A percentile compares a stretch with the other conserved stretches of the same genome.
Conservation (phyloP, 495 filamentous ascomycete genomes). For the Talaromyces borbonicus region DNA sequence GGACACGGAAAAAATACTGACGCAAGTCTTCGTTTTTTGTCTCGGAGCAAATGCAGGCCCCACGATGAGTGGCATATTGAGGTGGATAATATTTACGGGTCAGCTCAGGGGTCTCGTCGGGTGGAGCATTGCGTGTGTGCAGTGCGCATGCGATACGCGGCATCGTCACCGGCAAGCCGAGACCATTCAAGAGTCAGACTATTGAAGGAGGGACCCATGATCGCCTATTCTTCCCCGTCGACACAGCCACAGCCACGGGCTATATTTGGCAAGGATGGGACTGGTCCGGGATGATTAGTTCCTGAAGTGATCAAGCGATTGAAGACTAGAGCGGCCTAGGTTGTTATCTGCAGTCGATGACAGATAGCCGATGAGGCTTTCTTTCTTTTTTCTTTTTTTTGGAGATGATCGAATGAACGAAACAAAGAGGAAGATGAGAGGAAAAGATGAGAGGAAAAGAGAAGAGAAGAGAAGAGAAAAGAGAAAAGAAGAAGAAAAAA, state of each 20-base stretch:
- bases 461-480: neutral
- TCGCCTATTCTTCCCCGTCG: neutral
- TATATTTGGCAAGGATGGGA: slow-evolving; percentile 2
- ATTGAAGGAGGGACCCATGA: neutral
- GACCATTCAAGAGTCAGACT: neutral
- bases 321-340: neutral
- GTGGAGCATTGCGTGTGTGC: too few relatives aligned
- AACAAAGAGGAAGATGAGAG: neutral
- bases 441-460: neutral
- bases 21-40: too few relatives aligned
- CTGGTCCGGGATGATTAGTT: neutral
- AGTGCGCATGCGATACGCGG: too few relatives aligned
- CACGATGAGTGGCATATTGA: too few relatives aligned
- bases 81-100: too few relatives aligned
- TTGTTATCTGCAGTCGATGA: neutral
- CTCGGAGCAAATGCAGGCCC: too few relatives aligned
- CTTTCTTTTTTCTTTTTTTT: too few relatives aligned
- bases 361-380: too few relatives aligned
- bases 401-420: neutral
- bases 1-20: too few relatives aligned
- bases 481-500: neutral
- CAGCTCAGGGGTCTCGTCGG: too few relatives aligned
- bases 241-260: neutral
- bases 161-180: neutral
- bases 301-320: neutral